These are phyloP conservation scores for Trametes punicea DNA, from an alignment of 768 basidiomycete genomes.

Conservation along the genomic window DNA sequence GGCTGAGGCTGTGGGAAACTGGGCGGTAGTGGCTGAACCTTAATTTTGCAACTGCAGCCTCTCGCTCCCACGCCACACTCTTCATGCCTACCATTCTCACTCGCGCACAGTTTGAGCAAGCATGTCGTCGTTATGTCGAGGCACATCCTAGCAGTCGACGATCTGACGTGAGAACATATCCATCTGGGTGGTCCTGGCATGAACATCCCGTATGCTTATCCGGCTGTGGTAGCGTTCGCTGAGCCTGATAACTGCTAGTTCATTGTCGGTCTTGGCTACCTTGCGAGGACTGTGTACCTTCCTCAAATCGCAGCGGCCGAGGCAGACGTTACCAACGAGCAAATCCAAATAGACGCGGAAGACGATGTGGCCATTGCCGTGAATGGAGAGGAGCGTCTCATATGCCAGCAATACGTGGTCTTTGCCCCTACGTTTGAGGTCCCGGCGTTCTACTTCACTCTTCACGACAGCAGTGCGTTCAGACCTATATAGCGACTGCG, in stretches of 20 bases:
- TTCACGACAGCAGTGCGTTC: slow-evolving; percentile 65
- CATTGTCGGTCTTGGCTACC: slow-evolving; percentile 29
- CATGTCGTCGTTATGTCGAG: slow-evolving; percentile 50
- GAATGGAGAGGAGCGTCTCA: slow-evolving; percentile 30
- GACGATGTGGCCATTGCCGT: slow-evolving; percentile 38
- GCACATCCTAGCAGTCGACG: slow-evolving; percentile 21
- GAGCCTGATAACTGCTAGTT: slow-evolving; percentile 21
- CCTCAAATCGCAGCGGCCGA: slow-evolving; percentile 1
- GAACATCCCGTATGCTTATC: slow-evolving; percentile 52
- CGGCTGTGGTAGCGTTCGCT: slow-evolving; percentile 1
- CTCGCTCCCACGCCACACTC: slow-evolving; percentile 41
- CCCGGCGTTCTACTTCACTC: slow-evolving; percentile 79
- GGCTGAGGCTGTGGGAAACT: slow-evolving; percentile 21
- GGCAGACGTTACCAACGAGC: slow-evolving; percentile 5
- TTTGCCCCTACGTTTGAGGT: slow-evolving; percentile 79
- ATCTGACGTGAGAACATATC: slow-evolving; percentile 13
- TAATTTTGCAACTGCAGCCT: slow-evolving; percentile 48
- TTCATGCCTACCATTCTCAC: slow-evolving; percentile 44
- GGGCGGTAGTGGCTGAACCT: slow-evolving; percentile 53
- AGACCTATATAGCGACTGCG: slow-evolving; percentile 8
- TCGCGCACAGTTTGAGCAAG: slow-evolving; percentile 56
- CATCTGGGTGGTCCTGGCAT: slow-evolving; percentile 55
- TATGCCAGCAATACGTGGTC: slow-evolving; percentile 63
- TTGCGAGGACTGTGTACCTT: slow-evolving; percentile 27
- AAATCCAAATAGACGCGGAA: slow-evolving; percentile 17